Conservation (phyloP, 2,329 filamentous ascomycete genomes). For the Penicillium corylophilum region DNA sequence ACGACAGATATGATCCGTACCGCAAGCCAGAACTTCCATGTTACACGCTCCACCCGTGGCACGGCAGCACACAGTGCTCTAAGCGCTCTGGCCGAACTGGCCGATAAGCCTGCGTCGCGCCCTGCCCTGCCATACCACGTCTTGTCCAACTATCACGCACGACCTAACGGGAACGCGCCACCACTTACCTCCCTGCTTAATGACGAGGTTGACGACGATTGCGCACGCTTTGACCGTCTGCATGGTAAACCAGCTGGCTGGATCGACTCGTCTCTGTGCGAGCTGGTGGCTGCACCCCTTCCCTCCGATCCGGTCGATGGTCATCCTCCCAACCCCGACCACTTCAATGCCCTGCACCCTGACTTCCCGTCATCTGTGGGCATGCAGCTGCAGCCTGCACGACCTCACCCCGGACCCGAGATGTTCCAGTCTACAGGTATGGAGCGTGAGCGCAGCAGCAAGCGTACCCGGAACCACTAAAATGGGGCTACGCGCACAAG, state of each 20-base stretch:
- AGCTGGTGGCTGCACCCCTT: slow-evolving; percentile 37
- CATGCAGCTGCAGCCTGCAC: slow-evolving; percentile 43
- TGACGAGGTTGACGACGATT: slow-evolving; percentile 49
- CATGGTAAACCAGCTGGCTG: slow-evolving; percentile 39
- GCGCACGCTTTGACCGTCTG: slow-evolving; percentile 42
- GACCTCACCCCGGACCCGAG: slow-evolving; percentile 20
- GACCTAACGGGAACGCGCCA: slow-evolving; percentile 45
- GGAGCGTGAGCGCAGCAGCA: slow-evolving; percentile 26
- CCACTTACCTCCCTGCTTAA: slow-evolving; percentile 45
- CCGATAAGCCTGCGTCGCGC: slow-evolving; percentile 49
- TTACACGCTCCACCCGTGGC: slow-evolving; percentile 53
- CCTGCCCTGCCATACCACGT: slow-evolving; percentile 49
- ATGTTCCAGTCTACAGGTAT: slow-evolving; percentile 25
- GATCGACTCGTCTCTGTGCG: slow-evolving; percentile 43
- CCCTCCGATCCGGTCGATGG: slow-evolving; percentile 30
- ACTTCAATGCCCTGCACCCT: slow-evolving; percentile 43
- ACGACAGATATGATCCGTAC: slow-evolving; percentile 60
- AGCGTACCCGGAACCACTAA: slow-evolving; percentile 24
- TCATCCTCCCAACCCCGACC: slow-evolving; percentile 32
- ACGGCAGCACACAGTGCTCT: slow-evolving; percentile 52
- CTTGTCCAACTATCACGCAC: slow-evolving; percentile 46
- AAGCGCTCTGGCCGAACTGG: slow-evolving; percentile 57
- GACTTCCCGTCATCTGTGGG: slow-evolving; percentile 46
- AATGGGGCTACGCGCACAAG: background rate
- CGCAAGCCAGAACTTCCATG: slow-evolving; percentile 57